Evolutionary conservation across 2,329 filamentous ascomycete species (phyloP).

Genomic region (Apiospora sp.): DNA sequence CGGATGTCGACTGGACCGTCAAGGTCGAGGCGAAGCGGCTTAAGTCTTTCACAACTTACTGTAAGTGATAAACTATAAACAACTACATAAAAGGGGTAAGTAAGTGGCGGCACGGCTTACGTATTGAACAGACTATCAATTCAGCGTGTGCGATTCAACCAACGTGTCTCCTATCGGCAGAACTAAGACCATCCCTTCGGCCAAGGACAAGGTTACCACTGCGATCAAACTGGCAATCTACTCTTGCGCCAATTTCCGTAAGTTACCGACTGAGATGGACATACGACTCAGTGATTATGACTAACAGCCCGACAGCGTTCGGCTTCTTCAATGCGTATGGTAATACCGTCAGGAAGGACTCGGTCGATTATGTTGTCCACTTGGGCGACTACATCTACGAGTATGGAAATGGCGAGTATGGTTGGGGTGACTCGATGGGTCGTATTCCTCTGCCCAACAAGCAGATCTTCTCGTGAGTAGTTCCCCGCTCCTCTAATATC

Average conservation of each 20-base stretch:
- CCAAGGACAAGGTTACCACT: constrained; percentile 61
- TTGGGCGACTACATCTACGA: constrained; percentile 61
- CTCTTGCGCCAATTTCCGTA: constrained; percentile 74
- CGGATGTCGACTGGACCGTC: constrained; percentile 77
- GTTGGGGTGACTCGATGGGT: constrained; percentile 58
- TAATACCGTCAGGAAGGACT: constrained; percentile 65
- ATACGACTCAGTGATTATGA: neutral
- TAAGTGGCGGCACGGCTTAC: neutral
- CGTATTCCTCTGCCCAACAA: constrained; percentile 61
- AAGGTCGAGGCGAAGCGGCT: constrained; percentile 74
- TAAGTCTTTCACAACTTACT: constrained; percentile 70
- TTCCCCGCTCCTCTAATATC: constrained; percentile 25
- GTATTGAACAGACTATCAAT: constrained; percentile 62
- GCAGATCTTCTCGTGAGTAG: constrained; percentile 52
- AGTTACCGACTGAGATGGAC: constrained; percentile 34
- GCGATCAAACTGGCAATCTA: constrained; percentile 72
- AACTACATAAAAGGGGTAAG: fast-evolving
- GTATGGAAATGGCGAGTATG: constrained; percentile 51
- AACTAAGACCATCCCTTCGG: constrained; percentile 73
- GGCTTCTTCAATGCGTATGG: constrained; percentile 69
- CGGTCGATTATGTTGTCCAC: constrained; percentile 67
- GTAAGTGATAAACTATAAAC: constrained; percentile 26
- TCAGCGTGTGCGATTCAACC: constrained; percentile 70
- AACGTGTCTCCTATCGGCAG: constrained; percentile 69
- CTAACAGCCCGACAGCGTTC: constrained; percentile 44